A percentile compares a stretch with the other conserved stretches of the same genome.
Conservation (phyloP, 345 rosid genomes). For the Melastoma malabathricum region DNA sequence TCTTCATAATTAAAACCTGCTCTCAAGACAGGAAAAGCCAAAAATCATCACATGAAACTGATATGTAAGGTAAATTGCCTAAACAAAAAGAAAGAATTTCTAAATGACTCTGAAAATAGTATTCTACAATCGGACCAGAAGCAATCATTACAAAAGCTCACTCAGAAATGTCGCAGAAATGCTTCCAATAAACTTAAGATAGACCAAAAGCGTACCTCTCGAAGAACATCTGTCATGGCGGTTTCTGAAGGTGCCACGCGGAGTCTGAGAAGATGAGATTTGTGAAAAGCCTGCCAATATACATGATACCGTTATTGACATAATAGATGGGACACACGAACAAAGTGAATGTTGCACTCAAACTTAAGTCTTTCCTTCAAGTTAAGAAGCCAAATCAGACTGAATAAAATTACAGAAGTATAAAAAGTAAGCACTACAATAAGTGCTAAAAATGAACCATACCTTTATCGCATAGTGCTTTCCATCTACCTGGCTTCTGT, state of each 20-base stretch:
- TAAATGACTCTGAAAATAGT: too few species aligned
- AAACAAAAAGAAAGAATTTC: too few species aligned
- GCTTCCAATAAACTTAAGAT: not conserved
- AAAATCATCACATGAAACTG: not conserved
- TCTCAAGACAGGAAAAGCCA: not conserved
- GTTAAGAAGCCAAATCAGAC: too few species aligned
- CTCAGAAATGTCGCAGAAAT: too few species aligned
- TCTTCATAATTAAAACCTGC: slow-evolving; percentile 91
- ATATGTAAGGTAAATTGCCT: not conserved
- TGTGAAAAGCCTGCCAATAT: slow-evolving; percentile 72
- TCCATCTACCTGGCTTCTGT: slow-evolving; percentile 64
- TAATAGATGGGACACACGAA: too few species aligned
- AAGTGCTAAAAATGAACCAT: slow-evolving; percentile 3
- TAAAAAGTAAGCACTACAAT: not conserved
- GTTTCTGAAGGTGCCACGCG: slow-evolving; percentile 98
- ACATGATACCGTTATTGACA: too few species aligned
- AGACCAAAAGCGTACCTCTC: slow-evolving; percentile 46
- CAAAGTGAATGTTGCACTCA: too few species aligned
- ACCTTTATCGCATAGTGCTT: slow-evolving; percentile 91
- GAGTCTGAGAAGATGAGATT: slow-evolving; percentile 73
- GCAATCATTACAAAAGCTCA: too few species aligned
- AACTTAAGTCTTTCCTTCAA: too few species aligned
- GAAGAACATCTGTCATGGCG: slow-evolving; percentile 93
- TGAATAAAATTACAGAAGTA: not conserved
- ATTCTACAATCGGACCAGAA: too few species aligned